Percentiles rank a stretch among this genome's conserved stretches.
Conservation (phyloP, 192 early-diverging fungal genomes). For the Umbelopsis vinacea region DNA sequence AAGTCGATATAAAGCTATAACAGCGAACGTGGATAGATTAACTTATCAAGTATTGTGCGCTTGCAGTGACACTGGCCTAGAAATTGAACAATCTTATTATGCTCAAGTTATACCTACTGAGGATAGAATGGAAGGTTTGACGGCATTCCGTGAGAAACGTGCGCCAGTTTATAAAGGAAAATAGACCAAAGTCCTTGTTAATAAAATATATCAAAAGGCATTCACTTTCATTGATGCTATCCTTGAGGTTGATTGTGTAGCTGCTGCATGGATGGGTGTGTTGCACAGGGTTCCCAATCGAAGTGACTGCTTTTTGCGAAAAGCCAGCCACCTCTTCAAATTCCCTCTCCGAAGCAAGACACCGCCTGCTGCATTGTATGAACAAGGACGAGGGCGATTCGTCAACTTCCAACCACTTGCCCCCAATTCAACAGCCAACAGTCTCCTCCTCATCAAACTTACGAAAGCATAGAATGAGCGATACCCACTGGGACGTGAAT, state of each 20-base stretch:
- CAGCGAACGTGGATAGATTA: background rate
- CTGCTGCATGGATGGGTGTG: too few species aligned
- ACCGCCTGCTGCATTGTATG: background rate
- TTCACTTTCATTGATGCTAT: too few species aligned
- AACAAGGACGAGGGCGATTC: constrained; percentile 15
- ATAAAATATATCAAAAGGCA: too few species aligned
- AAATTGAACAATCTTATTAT: constrained; percentile 94
- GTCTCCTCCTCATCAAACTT: constrained; percentile 11
- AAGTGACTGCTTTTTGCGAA: background rate
- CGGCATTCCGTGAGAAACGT: constrained; percentile 49
- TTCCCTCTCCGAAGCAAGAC: background rate
- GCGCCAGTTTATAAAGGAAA: constrained; percentile 37
- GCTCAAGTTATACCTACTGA: constrained; percentile 93
- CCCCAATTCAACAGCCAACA: background rate
- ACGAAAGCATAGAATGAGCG: constrained; percentile 14
- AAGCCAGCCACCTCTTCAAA: background rate
- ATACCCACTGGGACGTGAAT: constrained; percentile 17
- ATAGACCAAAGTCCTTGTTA: constrained; percentile 12
- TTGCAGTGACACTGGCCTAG: constrained; percentile 76
- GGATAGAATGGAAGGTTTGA: constrained; percentile 88
- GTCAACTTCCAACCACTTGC: constrained; percentile 10
- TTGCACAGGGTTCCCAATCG: too few species aligned
- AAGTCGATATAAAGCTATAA: constrained; percentile 20
- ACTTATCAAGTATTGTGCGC: background rate
- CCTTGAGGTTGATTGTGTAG: too few species aligned